phyloP scores from a whole-genome alignment of 108 stramenopile genomes.

The Pseudonitzschia multiseries region DNA sequence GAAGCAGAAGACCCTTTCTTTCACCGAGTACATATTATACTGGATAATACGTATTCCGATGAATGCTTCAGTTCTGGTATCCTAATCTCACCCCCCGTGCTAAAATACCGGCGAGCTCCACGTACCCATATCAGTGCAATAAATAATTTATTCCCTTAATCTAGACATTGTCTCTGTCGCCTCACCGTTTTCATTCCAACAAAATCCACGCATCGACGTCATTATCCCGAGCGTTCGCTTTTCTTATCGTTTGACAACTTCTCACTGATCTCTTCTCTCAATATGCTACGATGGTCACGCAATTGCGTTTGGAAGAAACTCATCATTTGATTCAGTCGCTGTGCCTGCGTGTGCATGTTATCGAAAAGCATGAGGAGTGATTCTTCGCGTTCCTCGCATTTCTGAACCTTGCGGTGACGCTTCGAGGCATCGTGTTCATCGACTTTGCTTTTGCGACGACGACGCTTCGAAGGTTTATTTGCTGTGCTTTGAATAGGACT shows the following conservation, averaged over 20 bases:
- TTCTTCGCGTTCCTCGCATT: slow-evolving; percentile 3
- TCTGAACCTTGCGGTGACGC: slow-evolving; percentile 6
- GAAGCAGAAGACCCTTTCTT: no score
- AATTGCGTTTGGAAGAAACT: neutral
- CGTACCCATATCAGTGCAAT: neutral
- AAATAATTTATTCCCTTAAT: neutral
- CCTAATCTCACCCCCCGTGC: no score
- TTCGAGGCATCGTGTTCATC: neutral
- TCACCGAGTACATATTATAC: no score
- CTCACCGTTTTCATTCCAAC: no score
- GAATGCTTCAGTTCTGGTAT: no score
- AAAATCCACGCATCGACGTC: no score
- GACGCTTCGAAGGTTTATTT: neutral
- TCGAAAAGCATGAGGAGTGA: neutral
- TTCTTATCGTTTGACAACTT: neutral
- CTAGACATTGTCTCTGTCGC: no score
- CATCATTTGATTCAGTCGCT: slow-evolving; percentile 8
- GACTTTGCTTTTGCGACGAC: neutral
- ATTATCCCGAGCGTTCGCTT: neutral
- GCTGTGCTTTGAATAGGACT: neutral
- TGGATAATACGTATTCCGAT: no score
- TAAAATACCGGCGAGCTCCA: no score
- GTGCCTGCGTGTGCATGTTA: slow-evolving; percentile 6
- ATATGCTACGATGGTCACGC: slow-evolving; percentile 2
- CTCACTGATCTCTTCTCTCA: slow-evolving; percentile 10